Conservation (phyloP, 1,284 basidiomycete species). For the Bjerkandera adusta region DNA sequence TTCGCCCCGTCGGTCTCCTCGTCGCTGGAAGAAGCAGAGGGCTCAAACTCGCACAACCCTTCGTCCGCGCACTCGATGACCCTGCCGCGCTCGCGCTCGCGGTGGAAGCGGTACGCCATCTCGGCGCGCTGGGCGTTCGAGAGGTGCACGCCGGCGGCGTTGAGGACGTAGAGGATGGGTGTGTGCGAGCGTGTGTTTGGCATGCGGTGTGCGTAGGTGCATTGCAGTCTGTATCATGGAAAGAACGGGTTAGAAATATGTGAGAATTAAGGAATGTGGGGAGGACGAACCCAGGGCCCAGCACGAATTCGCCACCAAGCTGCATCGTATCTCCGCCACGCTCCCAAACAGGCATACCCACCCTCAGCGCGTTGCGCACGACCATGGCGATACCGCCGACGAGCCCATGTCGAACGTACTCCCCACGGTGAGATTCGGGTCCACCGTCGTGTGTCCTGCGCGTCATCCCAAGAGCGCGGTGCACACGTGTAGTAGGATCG, state of each 20-base stretch:
- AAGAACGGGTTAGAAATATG: slow-evolving; percentile 14
- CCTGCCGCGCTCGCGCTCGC: slow-evolving; percentile 22
- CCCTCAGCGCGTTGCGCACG: slow-evolving; percentile 61
- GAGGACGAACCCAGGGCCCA: slow-evolving; percentile 66
- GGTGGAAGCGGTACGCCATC: slow-evolving; percentile 2
- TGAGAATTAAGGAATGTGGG: neutral
- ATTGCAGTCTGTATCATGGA: slow-evolving; percentile 41
- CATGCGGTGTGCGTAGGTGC: slow-evolving; percentile 74
- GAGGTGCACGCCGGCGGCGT: slow-evolving; percentile 47
- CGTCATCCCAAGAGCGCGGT: slow-evolving; percentile 77
- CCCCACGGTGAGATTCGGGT: slow-evolving; percentile 45
- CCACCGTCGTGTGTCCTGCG: slow-evolving; percentile 47
- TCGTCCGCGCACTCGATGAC: slow-evolving; percentile 1
- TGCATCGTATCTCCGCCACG: slow-evolving; percentile 76
- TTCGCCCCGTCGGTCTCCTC: neutral
- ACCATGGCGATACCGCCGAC: slow-evolving; percentile 70
- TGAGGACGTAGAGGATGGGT: slow-evolving; percentile 64
- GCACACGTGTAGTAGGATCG: slow-evolving; percentile 71
- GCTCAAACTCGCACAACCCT: slow-evolving; percentile 1
- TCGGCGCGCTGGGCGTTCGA: neutral
- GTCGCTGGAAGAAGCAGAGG: neutral
- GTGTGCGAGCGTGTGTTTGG: slow-evolving; percentile 66
- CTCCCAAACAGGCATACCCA: slow-evolving; percentile 77
- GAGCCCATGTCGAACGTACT: slow-evolving; percentile 64
- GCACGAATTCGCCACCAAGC: slow-evolving; percentile 87